These are phyloP conservation scores for Rhodotorula toruloides DNA, from an alignment of 768 basidiomycete species.

Conservation along the genomic window DNA sequence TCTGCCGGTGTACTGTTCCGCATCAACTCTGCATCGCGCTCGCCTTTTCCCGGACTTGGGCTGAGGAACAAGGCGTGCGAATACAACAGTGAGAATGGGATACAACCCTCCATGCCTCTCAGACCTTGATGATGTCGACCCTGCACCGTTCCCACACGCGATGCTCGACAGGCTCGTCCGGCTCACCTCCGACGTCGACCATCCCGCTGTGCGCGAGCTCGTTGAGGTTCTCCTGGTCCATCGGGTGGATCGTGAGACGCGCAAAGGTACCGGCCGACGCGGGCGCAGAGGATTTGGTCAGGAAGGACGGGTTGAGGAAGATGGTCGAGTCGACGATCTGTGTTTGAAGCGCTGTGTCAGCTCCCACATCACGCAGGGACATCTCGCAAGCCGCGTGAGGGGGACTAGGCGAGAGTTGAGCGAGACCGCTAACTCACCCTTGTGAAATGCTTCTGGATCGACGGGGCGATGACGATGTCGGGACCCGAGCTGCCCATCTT, in stretches of 20 bases:
- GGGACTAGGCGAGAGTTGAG: not conserved
- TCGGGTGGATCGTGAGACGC: conserved; percentile 48
- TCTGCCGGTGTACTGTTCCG: too few relatives aligned
- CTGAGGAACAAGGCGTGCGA: too few relatives aligned
- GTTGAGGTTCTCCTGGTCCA: conserved; percentile 30
- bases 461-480: conserved; percentile 80
- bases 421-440: conserved; percentile 57
- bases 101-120: conserved; percentile 1
- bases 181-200: conserved; percentile 22
- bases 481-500: conserved; percentile 50
- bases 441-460: conserved; percentile 79
- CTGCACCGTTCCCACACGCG: conserved; percentile 47
- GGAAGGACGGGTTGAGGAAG: conserved; percentile 78
- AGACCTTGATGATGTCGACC: conserved; percentile 50
- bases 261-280: conserved; percentile 48
- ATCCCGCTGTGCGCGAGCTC: conserved; percentile 16
- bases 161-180: conserved; percentile 45
- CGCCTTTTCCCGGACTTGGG: too few relatives aligned
- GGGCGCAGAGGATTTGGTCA: conserved; percentile 45
- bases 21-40: too few relatives aligned
- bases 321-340: conserved; percentile 72
- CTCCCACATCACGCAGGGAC: conserved; percentile 6
- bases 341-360: too few relatives aligned
- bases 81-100: too few relatives aligned
- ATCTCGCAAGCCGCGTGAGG: not conserved